phyloP scores from a whole-genome alignment of 495 filamentous ascomycete species.

The Filosporella fistucella region DNA sequence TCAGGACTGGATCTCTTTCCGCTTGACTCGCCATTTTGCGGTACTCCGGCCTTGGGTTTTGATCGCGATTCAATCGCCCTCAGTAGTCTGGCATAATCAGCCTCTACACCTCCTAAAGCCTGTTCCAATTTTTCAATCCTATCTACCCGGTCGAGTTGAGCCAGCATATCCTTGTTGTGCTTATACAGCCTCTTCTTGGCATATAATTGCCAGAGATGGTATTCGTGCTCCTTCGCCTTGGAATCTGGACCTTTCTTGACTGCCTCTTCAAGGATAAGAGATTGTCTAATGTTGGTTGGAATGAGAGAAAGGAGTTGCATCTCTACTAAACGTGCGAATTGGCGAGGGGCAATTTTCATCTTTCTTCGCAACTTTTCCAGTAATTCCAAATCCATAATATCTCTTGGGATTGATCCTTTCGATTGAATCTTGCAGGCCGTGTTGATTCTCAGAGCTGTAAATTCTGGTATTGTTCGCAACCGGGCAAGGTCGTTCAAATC shows the following conservation, averaged over 20 bases:
- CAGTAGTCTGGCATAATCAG: constrained; percentile 73
- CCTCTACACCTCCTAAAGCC: constrained; percentile 69
- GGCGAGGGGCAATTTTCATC: constrained; percentile 78
- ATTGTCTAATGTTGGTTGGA: constrained; percentile 54
- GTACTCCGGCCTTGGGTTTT: not conserved
- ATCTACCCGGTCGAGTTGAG: constrained; percentile 72
- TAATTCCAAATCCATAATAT: constrained; percentile 56
- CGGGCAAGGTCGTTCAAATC: constrained; percentile 77
- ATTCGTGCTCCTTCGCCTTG: constrained; percentile 55
- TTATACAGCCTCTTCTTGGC: constrained; percentile 78
- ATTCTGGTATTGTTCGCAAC: constrained; percentile 50
- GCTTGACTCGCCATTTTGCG: not conserved
- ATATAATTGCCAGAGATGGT: constrained; percentile 78
- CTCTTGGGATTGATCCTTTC: constrained; percentile 50
- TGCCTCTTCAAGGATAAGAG: constrained; percentile 26
- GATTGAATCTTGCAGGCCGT: constrained; percentile 31
- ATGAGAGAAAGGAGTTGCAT: constrained; percentile 82
- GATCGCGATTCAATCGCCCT: constrained; percentile 13
- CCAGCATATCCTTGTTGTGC: constrained; percentile 70
- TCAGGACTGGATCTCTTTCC: constrained; percentile 20
- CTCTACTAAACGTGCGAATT: constrained; percentile 82
- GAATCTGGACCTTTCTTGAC: constrained; percentile 21
- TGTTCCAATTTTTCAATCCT: constrained; percentile 79
- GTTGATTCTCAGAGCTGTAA: constrained; percentile 48
- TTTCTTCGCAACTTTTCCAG: constrained; percentile 57